Evolutionary conservation across 148 eudicot genomes (phyloP).

Genomic region (Silene conica): DNA sequence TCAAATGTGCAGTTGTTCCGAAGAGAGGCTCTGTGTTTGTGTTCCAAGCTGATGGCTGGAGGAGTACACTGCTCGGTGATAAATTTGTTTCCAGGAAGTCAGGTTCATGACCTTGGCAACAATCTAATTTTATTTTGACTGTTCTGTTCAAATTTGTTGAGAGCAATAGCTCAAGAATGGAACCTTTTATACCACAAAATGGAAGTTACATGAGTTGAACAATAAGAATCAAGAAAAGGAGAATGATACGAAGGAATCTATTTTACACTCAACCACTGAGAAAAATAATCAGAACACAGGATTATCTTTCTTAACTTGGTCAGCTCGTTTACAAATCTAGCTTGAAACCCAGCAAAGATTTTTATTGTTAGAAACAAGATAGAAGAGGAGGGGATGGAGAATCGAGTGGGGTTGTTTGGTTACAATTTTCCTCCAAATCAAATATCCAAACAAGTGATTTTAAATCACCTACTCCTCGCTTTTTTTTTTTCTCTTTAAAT

Average conservation of each 20-base stretch:
- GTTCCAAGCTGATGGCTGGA: conserved; percentile 82
- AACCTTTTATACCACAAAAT: background rate
- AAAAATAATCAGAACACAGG: conserved; percentile 1
- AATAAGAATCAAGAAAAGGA: background rate
- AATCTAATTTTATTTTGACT: background rate
- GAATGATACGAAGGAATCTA: conserved; percentile 41
- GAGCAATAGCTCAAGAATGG: background rate
- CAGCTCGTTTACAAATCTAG: background rate
- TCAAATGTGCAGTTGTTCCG: conserved; percentile 58
- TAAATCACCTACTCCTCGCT: too few relatives aligned
- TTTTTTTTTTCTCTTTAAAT: too few relatives aligned
- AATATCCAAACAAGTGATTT: too few relatives aligned
- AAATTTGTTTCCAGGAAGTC: conserved; percentile 42
- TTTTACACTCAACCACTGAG: conserved; percentile 60
- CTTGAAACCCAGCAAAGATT: background rate
- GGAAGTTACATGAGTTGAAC: background rate
- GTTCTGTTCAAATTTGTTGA: background rate
- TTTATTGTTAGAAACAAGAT: background rate
- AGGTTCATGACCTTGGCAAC: conserved; percentile 26
- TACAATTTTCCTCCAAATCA: too few relatives aligned
- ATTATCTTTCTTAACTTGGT: background rate
- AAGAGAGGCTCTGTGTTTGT: conserved; percentile 63
- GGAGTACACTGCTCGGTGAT: conserved; percentile 68
- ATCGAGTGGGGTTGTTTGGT: too few relatives aligned
- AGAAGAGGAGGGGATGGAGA: too few relatives aligned